These are phyloP conservation scores for Leishmania lainsoni DNA, from an alignment of 208 protist genomes.

Conservation along the genomic window DNA sequence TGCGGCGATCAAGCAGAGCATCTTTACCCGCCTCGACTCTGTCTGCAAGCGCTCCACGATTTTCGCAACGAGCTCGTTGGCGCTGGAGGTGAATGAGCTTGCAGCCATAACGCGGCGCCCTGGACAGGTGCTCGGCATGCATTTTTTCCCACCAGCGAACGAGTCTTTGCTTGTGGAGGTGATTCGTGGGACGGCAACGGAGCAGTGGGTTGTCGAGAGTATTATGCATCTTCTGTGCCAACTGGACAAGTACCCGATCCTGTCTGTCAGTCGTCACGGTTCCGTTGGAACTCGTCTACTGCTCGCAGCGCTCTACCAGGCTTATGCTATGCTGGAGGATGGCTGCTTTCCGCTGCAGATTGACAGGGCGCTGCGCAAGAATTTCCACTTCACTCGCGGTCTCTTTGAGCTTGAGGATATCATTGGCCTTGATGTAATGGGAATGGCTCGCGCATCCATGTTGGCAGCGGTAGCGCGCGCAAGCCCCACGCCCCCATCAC, in stretches of 20 bases:
- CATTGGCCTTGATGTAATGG: conserved; percentile 78
- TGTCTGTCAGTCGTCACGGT: conserved; percentile 69
- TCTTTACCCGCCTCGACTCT: conserved; percentile 71
- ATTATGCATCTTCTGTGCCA: conserved; percentile 50
- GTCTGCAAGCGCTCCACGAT: conserved; percentile 74
- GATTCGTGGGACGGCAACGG: conserved; percentile 40
- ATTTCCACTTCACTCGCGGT: conserved; percentile 78
- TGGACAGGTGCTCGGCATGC: conserved; percentile 70
- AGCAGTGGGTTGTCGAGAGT: conserved; percentile 47
- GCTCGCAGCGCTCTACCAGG: conserved; percentile 68
- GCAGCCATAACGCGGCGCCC: conserved; percentile 54
- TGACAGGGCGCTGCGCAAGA: conserved; percentile 59
- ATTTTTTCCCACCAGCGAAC: conserved; percentile 89
- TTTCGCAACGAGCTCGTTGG: conserved; percentile 68
- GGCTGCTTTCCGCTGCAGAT: conserved; percentile 82
- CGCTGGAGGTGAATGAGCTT: conserved; percentile 67
- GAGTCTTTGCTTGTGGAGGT: conserved; percentile 86
- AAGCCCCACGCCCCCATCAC: background rate
- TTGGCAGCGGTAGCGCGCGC: background rate
- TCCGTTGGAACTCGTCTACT: conserved; percentile 81
- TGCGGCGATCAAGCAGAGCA: conserved; percentile 60
- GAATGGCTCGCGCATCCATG: conserved; percentile 29
- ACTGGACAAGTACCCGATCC: conserved; percentile 75
- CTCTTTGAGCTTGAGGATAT: conserved; percentile 86
- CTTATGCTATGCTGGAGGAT: conserved; percentile 82